Base-by-base conservation (phyloP, 306 rosid genomes). In the Glycine latifolia region DNA sequence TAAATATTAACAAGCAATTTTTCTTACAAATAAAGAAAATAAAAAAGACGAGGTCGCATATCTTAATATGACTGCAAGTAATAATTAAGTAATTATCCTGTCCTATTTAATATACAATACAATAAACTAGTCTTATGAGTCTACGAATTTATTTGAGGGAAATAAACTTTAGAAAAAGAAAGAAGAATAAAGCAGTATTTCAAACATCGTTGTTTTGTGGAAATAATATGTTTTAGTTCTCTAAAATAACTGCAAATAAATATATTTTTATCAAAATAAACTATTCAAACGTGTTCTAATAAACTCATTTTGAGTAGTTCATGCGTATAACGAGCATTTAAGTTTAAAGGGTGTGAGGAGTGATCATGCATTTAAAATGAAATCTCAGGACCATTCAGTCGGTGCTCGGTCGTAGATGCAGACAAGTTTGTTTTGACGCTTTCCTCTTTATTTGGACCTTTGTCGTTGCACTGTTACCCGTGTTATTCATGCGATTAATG, bases 361-460 rank as follows among this genome's bases (percentile, higher is more conserved):
- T 3, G 11, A 37, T 65, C 10, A 35, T 39, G 46, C 39, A 26
- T 71, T 49, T 71, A 7, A n/a, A 67, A n/a, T 16, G 62, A 71
- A 70, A 48, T 70, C 26, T 50, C 1, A n/a, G 35, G 35, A 72
- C 65, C 15, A 35, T 53, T 71, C 3, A 53, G 56, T 33, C 4
- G 35, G 77, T 53, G 50, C 10, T 72, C 49, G 6, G 3, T 3
- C 8, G 10, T 37, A 14, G 77, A 31, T 53, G 65, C 50, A 13
- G 50, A 59, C 35, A n/a, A 35, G 53, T 53, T 72, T 72, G 35
- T 8, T 72, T 35, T 53, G 77, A 53, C 65, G 20, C n/a, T 53
- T 70, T 53, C 65, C 49, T 33, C 43, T 10, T 41, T 37, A 53
- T 37, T 73, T 55, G 11, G 43, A 10, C 52, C 2, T 73, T 39